phyloP scores from a whole-genome alignment of 1,284 basidiomycete genomes.

The Peniophora sp. region DNA sequence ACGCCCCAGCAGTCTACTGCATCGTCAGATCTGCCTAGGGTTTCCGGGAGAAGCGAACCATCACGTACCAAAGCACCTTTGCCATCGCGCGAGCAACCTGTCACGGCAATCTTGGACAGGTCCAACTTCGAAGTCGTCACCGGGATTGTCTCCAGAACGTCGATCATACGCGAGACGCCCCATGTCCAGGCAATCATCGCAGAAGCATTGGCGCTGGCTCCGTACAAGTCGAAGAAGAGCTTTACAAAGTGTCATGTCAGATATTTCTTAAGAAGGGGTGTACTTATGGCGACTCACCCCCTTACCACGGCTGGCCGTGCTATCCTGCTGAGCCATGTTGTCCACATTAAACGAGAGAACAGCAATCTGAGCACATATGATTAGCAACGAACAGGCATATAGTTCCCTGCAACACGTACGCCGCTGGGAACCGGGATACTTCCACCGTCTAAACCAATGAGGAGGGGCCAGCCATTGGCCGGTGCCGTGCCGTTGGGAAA shows the following conservation, averaged over 20 bases:
- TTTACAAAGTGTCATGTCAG: too few relatives aligned
- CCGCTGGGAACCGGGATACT: constrained; percentile 40
- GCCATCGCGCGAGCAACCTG: constrained; percentile 48
- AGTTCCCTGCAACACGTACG: constrained; percentile 12
- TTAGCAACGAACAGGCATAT: constrained; percentile 2
- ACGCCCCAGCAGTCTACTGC: too few relatives aligned
- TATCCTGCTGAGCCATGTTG: constrained; percentile 38
- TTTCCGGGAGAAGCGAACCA: too few relatives aligned
- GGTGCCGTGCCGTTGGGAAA: constrained; percentile 35
- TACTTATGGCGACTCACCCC: constrained; percentile 24
- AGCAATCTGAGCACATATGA: constrained; percentile 23
- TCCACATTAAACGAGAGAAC: constrained; percentile 42
- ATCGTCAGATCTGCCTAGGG: too few relatives aligned
- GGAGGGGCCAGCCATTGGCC: constrained; percentile 31
- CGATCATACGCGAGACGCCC: constrained; percentile 48
- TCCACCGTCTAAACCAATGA: constrained; percentile 41
- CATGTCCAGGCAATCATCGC: constrained; percentile 52
- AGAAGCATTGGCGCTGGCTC: constrained; percentile 31
- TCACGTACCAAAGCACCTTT: constrained; percentile 54
- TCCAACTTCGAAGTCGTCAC: constrained; percentile 30
- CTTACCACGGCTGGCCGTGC: constrained; percentile 33
- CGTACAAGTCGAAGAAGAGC: constrained; percentile 47
- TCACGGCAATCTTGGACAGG: constrained; percentile 37
- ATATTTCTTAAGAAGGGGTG: too few relatives aligned
- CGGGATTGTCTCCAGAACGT: constrained; percentile 39